phyloP scores from a whole-genome alignment of 352 stramenopile genomes.

The Phytophthora agathidicida region DNA sequence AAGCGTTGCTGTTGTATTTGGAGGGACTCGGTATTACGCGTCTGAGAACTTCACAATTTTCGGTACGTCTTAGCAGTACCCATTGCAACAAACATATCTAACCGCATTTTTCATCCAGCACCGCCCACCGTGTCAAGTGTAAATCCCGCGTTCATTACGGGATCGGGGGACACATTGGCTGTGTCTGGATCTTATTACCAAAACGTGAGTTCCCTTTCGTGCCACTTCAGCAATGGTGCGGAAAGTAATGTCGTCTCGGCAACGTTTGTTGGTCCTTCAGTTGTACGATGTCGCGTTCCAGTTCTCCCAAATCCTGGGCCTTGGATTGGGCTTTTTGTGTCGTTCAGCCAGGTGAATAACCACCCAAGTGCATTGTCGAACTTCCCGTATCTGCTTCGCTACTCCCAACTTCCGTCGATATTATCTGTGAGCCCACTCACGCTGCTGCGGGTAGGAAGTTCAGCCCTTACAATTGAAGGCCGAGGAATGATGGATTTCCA shows the following conservation, averaged over 20 bases:
- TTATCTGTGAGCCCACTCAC: slow-evolving; percentile 17
- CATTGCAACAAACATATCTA: not conserved
- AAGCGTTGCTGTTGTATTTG: slow-evolving; percentile 36
- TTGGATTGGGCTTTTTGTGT: slow-evolving; percentile 41
- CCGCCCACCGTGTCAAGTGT: slow-evolving; percentile 27
- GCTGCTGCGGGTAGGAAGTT: slow-evolving; percentile 18
- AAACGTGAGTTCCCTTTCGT: slow-evolving; percentile 37
- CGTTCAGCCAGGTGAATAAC: slow-evolving; percentile 6
- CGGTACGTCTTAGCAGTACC: slow-evolving; percentile 15
- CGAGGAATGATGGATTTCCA: slow-evolving; percentile 28
- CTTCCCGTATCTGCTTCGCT: slow-evolving; percentile 35
- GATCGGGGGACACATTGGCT: slow-evolving; percentile 27
- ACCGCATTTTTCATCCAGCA: slow-evolving; percentile 14
- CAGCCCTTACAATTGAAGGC: slow-evolving; percentile 22
- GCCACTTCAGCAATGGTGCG: slow-evolving; percentile 33
- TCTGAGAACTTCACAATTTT: slow-evolving; percentile 30
- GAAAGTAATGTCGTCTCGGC: not conserved
- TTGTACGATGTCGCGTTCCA: slow-evolving; percentile 36
- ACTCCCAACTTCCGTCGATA: slow-evolving; percentile 33
- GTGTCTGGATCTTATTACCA: slow-evolving; percentile 38
- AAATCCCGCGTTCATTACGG: slow-evolving; percentile 35
- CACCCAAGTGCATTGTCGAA: not conserved
- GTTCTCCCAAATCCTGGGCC: slow-evolving; percentile 17
- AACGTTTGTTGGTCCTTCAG: slow-evolving; percentile 31
- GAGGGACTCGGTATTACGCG: slow-evolving; percentile 22